Evolutionary conservation across 176 grass and related monocot species (phyloP), one percentile per base, ranked within the genome.

Genomic region (Coix lacrymajobi): DNA sequence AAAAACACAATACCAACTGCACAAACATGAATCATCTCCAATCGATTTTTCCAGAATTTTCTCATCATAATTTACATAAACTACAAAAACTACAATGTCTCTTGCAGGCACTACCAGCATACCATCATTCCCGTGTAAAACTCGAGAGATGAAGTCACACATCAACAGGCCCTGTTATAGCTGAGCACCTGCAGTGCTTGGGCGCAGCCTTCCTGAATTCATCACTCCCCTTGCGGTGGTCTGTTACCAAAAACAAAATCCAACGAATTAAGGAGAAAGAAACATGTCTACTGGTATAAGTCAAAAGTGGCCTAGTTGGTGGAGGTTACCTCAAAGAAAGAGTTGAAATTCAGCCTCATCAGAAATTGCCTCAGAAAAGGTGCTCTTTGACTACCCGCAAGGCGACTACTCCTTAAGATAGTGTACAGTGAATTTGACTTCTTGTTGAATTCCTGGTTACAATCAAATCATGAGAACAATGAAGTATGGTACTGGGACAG

Each of bases 351-450:
- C 7, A 99, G 66, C 41, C 96, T 88, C 93, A 96, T 99, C 43
- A 99, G 89, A 74, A 96, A 96, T 76, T 98, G 96, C 58, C 96
- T 88, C 22, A 98, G 65, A 58, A 96, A 99, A 80, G 93, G 96
- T 17, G 96, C 93, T 84, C 96, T 88, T 82, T 99, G 93, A 64
- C 89, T 93, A 54, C 93, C 93, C 6, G 93, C 91, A 3, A 99
- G 89, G 30, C 91, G 92, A 52, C 92, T 99, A n/a, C 93, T 99
- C 20, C 93, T 84, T 62, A 99, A 74, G 77, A 99, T 96, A 7
- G 96, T 99, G 74, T 99, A 99, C 11, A 96, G 46, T 3, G 96
- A 99, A 88, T 99, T 99, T 52, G 96, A 99, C 69, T 99, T 99
- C 87, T 99, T 99, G 80, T 90, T 96, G 89, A 99, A 99, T 49